Evolutionary conservation across 163 green algal species (phyloP).

Genomic region (Scenedesmus sp.): DNA sequence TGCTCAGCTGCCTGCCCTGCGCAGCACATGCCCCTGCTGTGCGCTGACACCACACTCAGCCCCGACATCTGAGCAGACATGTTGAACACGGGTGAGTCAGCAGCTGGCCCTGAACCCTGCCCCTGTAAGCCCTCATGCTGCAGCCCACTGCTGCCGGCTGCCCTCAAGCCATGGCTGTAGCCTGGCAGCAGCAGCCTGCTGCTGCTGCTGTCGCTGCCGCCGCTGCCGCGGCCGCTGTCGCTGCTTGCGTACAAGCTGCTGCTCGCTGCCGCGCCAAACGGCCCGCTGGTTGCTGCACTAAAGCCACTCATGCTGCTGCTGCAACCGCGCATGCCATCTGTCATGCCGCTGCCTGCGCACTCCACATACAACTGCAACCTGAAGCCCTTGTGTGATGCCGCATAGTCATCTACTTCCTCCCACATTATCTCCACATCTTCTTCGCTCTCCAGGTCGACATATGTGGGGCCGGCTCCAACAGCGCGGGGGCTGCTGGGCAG

Average conservation of each 20-base stretch:
- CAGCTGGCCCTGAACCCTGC: not conserved
- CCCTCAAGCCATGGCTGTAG: not conserved
- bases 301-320: not conserved
- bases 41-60: not conserved
- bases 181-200: not conserved
- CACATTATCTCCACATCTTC: constrained; percentile 33
- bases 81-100: not conserved
- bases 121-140: not conserved
- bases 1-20: not conserved
- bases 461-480: not conserved
- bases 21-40: not conserved
- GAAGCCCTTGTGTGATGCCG: not conserved
- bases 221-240: not conserved
- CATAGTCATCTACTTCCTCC: constrained; percentile 9
- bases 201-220: constrained; percentile 10
- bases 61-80: not conserved
- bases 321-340: not conserved
- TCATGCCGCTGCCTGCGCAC: not conserved
- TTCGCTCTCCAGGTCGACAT: not conserved
- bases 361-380: constrained; percentile 37
- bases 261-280: not conserved
- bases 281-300: not conserved
- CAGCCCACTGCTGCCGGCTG: not conserved
- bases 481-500: not conserved
- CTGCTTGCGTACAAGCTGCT: not conserved